These are phyloP conservation scores for Fusarium coffeatum DNA, from an alignment of 2,329 filamentous ascomycete species.

Conservation along the genomic window DNA sequence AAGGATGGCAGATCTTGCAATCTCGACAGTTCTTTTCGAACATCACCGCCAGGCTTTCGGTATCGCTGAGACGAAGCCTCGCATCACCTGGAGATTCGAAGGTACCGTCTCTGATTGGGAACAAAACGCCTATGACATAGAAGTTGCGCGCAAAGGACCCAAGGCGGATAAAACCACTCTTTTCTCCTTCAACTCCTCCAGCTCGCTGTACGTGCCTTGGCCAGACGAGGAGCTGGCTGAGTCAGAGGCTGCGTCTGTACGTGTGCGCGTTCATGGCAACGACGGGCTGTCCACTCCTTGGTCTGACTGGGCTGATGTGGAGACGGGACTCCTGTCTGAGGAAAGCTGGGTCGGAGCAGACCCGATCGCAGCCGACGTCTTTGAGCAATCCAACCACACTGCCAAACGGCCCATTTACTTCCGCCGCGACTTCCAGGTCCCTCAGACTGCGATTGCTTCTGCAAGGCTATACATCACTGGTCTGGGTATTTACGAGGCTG, in stretches of 20 bases:
- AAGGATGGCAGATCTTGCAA: slow-evolving; percentile 52
- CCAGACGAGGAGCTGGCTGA: slow-evolving; percentile 51
- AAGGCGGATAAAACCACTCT: neutral
- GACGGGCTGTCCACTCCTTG: slow-evolving; percentile 38
- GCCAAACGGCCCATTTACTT: slow-evolving; percentile 50
- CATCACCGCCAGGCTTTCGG: slow-evolving; percentile 57
- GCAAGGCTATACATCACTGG: slow-evolving; percentile 62
- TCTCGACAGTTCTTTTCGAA: slow-evolving; percentile 56
- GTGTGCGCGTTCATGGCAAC: slow-evolving; percentile 51
- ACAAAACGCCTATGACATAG: slow-evolving; percentile 58
- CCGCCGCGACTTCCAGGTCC: slow-evolving; percentile 50
- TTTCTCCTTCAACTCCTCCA: slow-evolving; percentile 49
- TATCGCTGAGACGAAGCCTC: slow-evolving; percentile 57
- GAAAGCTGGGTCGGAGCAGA: slow-evolving; percentile 48
- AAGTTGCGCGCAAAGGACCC: slow-evolving; percentile 48
- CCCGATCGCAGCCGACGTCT: slow-evolving; percentile 48
- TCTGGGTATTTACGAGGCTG: slow-evolving; percentile 59
- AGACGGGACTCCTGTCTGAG: slow-evolving; percentile 48
- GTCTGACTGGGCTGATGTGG: slow-evolving; percentile 50
- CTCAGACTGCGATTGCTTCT: slow-evolving; percentile 35
- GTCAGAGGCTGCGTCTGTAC: slow-evolving; percentile 49
- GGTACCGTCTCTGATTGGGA: slow-evolving; percentile 55
- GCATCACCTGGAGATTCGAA: slow-evolving; percentile 61
- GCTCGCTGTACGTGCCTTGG: slow-evolving; percentile 59
- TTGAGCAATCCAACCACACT: slow-evolving; percentile 39